Evolutionary conservation across 2,329 filamentous ascomycete species (phyloP).

Genomic region (Cylindrodendrum hubeiense): DNA sequence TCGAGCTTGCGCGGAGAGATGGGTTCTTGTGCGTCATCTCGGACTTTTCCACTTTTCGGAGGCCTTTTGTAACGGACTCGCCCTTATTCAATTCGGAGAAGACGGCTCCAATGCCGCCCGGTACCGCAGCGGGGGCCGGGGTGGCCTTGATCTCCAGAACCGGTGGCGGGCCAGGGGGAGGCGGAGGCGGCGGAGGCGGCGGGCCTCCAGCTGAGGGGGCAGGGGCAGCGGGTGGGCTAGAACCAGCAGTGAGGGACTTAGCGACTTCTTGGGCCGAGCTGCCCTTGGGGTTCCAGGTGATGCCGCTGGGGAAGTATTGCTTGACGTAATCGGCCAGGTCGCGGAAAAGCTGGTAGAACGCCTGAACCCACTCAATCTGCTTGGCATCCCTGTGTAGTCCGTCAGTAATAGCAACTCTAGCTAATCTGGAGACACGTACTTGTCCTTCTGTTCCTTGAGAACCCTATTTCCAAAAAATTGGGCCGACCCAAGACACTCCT

Average conservation of each 20-base stretch:
- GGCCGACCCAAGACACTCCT: slow-evolving; percentile 84
- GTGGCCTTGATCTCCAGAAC: slow-evolving; percentile 70
- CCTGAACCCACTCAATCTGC: slow-evolving; percentile 89
- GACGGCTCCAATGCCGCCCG: slow-evolving; percentile 83
- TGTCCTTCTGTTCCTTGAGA: slow-evolving; percentile 88
- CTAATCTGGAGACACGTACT: slow-evolving; percentile 48
- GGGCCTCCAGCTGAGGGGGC: slow-evolving; percentile 67
- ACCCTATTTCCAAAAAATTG: slow-evolving; percentile 97
- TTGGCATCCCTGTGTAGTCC: slow-evolving; percentile 72
- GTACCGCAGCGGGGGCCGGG: slow-evolving; percentile 44
- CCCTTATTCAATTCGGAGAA: slow-evolving; percentile 94
- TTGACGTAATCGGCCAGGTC: slow-evolving; percentile 87
- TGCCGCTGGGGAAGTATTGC: slow-evolving; percentile 81
- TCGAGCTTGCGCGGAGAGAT: slow-evolving; percentile 78
- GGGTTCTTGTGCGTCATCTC: slow-evolving; percentile 99
- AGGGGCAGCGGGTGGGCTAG: slow-evolving; percentile 57
- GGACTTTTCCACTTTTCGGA: slow-evolving; percentile 94
- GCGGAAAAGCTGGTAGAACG: slow-evolving; percentile 93
- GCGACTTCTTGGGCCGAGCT: slow-evolving; percentile 77
- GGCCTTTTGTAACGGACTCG: slow-evolving; percentile 84
- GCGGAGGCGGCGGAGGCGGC: slow-evolving; percentile 70
- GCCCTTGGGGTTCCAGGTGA: slow-evolving; percentile 88
- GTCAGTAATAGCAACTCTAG: slow-evolving; percentile 11
- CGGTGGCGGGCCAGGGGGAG: slow-evolving; percentile 78
- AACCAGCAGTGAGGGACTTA: slow-evolving; percentile 63